Conservation (phyloP, 2,329 filamentous ascomycete genomes). For the Colletotrichum higginsianum region DNA sequence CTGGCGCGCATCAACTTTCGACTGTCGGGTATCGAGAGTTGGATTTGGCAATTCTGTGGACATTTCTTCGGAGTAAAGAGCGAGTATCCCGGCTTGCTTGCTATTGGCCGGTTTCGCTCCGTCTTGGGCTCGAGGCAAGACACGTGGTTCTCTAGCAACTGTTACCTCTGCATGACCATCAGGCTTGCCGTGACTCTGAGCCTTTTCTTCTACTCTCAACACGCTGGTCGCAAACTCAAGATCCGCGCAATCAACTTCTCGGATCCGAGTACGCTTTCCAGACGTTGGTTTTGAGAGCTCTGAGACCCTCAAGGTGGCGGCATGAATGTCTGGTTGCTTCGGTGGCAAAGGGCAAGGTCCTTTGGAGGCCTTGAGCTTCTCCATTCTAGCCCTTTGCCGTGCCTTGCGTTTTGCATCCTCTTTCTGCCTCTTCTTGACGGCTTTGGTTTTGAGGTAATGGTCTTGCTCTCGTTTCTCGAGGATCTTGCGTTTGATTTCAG, state of each 20-base stretch:
- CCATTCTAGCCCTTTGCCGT: conserved; percentile 54
- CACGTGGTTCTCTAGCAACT: background rate
- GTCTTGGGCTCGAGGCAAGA: background rate
- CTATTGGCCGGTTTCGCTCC: background rate
- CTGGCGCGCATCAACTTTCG: background rate
- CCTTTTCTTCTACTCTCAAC: background rate
- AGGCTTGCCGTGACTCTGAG: background rate
- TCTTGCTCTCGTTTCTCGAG: conserved; percentile 56
- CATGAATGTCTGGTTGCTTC: background rate
- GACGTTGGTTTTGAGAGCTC: conserved; percentile 51
- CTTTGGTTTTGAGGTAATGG: conserved; percentile 55
- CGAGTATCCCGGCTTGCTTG: background rate
- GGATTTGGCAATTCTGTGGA: background rate
- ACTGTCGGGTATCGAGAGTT: background rate
- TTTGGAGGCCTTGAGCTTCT: conserved; percentile 42
- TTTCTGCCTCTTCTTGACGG: conserved; percentile 52
- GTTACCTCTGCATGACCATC: background rate
- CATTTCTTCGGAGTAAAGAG: background rate
- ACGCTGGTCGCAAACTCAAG: conserved; percentile 8
- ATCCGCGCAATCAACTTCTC: conserved; percentile 18
- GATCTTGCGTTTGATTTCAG: conserved; percentile 56
- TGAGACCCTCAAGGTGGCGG: conserved; percentile 43
- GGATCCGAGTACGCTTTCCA: conserved; percentile 46
- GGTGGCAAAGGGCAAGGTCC: background rate
- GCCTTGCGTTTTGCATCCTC: conserved; percentile 51